Conservation (phyloP, 257 asterid species). For the Phtheirospermum japonicum region DNA sequence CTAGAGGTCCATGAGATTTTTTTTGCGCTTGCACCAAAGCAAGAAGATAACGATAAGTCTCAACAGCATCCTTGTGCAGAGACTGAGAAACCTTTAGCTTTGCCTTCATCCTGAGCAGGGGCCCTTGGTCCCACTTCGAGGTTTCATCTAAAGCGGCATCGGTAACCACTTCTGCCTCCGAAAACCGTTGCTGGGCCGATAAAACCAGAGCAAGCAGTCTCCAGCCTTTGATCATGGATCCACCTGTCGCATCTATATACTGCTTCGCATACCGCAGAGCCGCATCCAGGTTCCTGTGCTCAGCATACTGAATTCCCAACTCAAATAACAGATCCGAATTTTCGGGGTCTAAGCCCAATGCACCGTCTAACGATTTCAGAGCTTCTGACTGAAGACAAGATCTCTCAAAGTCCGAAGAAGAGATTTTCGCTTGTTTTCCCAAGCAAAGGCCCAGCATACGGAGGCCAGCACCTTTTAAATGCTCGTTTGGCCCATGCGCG, state of each 20-base stretch:
- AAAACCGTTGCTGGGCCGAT: slow-evolving; percentile 82
- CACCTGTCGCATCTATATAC: slow-evolving; percentile 90
- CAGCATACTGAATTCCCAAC: slow-evolving; percentile 82
- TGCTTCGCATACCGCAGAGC: slow-evolving; percentile 81
- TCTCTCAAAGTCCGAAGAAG: slow-evolving; percentile 88
- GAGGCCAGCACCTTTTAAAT: slow-evolving; percentile 80
- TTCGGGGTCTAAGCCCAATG: slow-evolving; percentile 66
- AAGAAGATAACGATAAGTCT: slow-evolving; percentile 84
- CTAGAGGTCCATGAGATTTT: slow-evolving; percentile 65
- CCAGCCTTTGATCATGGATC: slow-evolving; percentile 83
- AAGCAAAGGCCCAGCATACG: slow-evolving; percentile 83
- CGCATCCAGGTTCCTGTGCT: slow-evolving; percentile 77
- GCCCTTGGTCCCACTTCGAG: slow-evolving; percentile 93
- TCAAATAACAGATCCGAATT: slow-evolving; percentile 77
- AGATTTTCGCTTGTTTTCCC: slow-evolving; percentile 80
- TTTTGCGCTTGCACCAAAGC: slow-evolving; percentile 94
- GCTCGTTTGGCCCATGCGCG: slow-evolving; percentile 52
- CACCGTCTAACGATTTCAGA: slow-evolving; percentile 76
- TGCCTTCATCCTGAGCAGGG: slow-evolving; percentile 85
- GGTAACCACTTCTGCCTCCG: slow-evolving; percentile 84
- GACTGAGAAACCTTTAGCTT: slow-evolving; percentile 80
- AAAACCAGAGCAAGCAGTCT: slow-evolving; percentile 83
- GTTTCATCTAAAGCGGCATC: slow-evolving; percentile 98
- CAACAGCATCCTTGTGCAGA: slow-evolving; percentile 68
- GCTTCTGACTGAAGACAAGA: slow-evolving; percentile 91